Evolutionary conservation across 2,329 filamentous ascomycete species (phyloP), one percentile per base, ranked within the genome.

Genomic region (Cercospora sp.): DNA sequence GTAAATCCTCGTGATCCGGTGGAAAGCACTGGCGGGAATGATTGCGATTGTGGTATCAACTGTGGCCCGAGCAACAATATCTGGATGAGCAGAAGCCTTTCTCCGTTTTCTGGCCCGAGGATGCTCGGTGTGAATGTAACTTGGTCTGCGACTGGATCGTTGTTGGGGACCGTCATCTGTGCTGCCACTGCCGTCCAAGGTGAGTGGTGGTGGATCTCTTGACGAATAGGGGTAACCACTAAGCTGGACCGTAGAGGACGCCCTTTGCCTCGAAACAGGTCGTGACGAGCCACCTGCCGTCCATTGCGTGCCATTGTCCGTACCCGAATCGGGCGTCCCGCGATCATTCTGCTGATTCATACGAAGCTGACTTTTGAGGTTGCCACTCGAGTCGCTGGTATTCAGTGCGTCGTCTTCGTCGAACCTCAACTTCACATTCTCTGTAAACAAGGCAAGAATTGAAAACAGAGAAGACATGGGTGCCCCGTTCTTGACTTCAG

Each of bases 381-480:
- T 71, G 12, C 68, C 65, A 59, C 70, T 69, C 3, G 73, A 73
- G 8, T 64, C 65, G 63, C 66, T 72, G 10, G 70, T 63, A 5
- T 71, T 69, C 3, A 71, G 40, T 7, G 90, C 87, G 4, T 91
- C 89, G n/a, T 90, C 88, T 53, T 85, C 84, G 0, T 90, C 87
- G 70, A 90, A 85, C 23, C 89, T 88, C 36, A 99, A 83, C 72
- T 91, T 91, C 63, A 99, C 89, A 75, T 97, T 94, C 78, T 99
- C 95, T 3, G 95, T 99, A 77, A 99, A 99, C 0, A 99, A 84
- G 1, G 94, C 97, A 80, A 99, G 88, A 73, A 99, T 97, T 0
- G 95, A 98, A 79, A 99, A 99, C 1, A 99, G 82, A 0, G 95
- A 99, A 5, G 95, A 99, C 94, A 99, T 97, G 1, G 96, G 94